Conservation (phyloP, 139 green algal genomes). For the Deuterostichococcus epilithicus region DNA sequence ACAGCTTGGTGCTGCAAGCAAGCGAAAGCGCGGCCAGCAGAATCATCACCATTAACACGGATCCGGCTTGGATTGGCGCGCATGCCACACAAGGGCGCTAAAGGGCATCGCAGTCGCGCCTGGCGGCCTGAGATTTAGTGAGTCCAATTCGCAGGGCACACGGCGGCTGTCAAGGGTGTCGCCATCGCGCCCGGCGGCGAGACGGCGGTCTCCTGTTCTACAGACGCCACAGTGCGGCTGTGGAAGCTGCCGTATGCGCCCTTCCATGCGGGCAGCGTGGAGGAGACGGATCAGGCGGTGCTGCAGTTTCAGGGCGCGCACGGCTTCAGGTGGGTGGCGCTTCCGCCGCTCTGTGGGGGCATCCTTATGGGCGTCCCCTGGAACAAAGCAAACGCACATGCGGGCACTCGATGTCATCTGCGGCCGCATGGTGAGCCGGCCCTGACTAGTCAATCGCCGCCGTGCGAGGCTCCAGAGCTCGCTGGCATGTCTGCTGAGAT, state of each 20-base stretch:
- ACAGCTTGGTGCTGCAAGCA: too few relatives aligned
- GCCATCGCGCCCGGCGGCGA: constrained; percentile 73
- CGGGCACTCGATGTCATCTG: too few relatives aligned
- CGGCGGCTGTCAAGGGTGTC: constrained; percentile 68
- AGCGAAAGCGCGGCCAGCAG: too few relatives aligned
- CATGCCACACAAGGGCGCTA: too few relatives aligned
- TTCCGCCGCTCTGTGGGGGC: neutral
- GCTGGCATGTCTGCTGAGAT: too few relatives aligned
- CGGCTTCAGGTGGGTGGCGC: constrained; percentile 23
- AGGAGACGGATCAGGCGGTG: constrained; percentile 49
- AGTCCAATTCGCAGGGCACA: neutral
- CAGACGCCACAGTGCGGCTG: constrained; percentile 83
- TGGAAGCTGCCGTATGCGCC: constrained; percentile 86
- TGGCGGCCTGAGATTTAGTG: too few relatives aligned
- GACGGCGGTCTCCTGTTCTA: constrained; percentile 68
- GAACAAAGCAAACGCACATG: too few relatives aligned
- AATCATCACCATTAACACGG: too few relatives aligned
- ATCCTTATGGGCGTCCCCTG: too few relatives aligned
- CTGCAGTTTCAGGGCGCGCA: constrained; percentile 65
- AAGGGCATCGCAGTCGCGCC: too few relatives aligned
- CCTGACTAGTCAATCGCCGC: neutral
- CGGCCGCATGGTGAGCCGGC: too few relatives aligned
- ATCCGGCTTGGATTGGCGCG: too few relatives aligned
- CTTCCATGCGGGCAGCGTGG: constrained; percentile 57
- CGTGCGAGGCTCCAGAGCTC: neutral